phyloP scores from a whole-genome alignment of 176 grass and related monocot species.

The Lolium rigidum region DNA sequence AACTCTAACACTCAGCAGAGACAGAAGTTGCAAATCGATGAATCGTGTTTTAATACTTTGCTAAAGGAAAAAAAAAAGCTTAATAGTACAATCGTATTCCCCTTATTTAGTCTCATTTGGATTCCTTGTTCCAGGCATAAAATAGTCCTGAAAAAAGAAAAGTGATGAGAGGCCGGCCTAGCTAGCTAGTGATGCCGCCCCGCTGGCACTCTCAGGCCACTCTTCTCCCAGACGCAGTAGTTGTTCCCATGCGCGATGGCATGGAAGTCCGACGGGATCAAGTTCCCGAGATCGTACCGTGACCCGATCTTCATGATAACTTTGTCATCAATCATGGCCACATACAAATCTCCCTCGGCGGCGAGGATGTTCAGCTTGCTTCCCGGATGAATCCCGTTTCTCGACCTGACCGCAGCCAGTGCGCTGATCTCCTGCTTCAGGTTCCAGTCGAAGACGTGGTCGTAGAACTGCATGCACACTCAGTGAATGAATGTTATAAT shows the following conservation, averaged over 20 bases:
- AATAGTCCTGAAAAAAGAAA: conserved; percentile 12
- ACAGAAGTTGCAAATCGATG: too few species aligned
- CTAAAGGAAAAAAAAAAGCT: background rate
- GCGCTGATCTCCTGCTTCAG: conserved; percentile 63
- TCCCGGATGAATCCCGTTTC: conserved; percentile 58
- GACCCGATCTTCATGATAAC: conserved; percentile 70
- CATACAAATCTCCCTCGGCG: conserved; percentile 60
- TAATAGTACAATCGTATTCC: background rate
- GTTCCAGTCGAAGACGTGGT: conserved; percentile 83
- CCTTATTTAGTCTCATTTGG: conserved; percentile 33
- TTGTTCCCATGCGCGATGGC: conserved; percentile 58
- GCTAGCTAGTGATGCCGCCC: conserved; percentile 36
- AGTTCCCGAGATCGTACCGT: conserved; percentile 56
- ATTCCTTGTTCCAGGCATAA: conserved; percentile 5
- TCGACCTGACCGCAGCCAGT: conserved; percentile 49
- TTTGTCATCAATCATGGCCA: conserved; percentile 70
- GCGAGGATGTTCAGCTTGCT: conserved; percentile 67
- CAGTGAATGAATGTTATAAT: too few species aligned
- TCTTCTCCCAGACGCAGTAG: conserved; percentile 89
- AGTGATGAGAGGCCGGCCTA: too few species aligned
- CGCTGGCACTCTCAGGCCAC: conserved; percentile 3
- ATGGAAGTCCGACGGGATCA: conserved; percentile 75
- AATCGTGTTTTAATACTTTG: too few species aligned
- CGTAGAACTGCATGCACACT: conserved; percentile 61
- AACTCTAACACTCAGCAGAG: too few species aligned